Percentiles rank a stretch among this genome's conserved stretches.
Conservation (phyloP, 805 yeast genomes). For the Candida rishiriensis region DNA sequence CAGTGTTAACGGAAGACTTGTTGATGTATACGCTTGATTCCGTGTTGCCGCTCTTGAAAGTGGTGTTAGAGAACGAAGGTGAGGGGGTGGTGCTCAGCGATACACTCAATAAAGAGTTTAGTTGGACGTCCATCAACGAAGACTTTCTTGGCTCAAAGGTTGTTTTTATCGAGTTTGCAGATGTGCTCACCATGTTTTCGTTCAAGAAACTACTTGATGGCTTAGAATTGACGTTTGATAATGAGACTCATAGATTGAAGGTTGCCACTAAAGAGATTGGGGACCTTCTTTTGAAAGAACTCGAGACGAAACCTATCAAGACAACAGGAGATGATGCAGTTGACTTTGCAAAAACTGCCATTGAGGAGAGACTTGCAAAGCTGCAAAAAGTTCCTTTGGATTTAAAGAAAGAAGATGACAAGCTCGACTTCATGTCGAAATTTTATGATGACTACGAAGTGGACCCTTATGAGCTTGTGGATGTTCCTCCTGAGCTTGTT, state of each 20-base stretch:
- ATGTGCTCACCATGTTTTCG: conserved; percentile 21
- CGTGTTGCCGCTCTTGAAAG: conserved; percentile 2
- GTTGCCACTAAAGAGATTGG: conserved; percentile 6
- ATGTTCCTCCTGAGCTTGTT: conserved; percentile 49
- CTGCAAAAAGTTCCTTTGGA: conserved; percentile 1
- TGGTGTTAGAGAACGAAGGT: background rate
- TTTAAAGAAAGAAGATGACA: background rate
- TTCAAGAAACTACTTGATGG: conserved; percentile 14
- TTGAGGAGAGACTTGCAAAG: conserved; percentile 1
- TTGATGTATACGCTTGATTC: conserved; percentile 11
- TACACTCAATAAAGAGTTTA: conserved; percentile 8
- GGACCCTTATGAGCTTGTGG: conserved; percentile 52
- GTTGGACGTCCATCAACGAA: conserved; percentile 22
- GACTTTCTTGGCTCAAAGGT: conserved; percentile 14
- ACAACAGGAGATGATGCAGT: background rate
- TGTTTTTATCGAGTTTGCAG: conserved; percentile 26
- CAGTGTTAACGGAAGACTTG: conserved; percentile 17
- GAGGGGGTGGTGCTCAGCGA: conserved; percentile 2
- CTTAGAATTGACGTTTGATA: background rate
- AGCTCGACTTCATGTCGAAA: conserved; percentile 9
- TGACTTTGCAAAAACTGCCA: background rate
- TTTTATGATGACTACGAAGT: conserved; percentile 38
- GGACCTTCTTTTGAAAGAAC: conserved; percentile 6
- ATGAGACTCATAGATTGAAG: background rate
- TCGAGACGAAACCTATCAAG: conserved; percentile 5